A percentile compares a stretch with the other conserved stretches of the same genome.
Conservation (phyloP, 2,329 filamentous ascomycete species). For the Aspergillus japonicus region DNA sequence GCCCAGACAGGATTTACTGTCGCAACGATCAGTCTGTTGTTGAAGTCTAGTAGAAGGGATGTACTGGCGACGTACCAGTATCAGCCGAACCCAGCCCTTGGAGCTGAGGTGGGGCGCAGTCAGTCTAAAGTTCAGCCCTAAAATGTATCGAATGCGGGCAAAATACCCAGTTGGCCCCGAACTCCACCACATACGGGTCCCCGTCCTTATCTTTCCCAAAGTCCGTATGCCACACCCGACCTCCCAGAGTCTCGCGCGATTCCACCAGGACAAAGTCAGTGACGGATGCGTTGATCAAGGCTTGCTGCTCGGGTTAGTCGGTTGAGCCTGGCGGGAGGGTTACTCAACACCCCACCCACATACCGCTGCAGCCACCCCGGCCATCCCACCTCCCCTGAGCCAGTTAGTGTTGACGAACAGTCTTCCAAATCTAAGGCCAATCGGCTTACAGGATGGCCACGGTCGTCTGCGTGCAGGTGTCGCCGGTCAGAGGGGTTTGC, state of each 20-base stretch:
- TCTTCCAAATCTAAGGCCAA: neutral
- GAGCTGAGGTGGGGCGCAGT: conserved; percentile 26
- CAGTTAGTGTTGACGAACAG: neutral
- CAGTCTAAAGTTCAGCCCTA: neutral
- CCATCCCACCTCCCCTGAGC: conserved; percentile 56
- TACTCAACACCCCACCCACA: conserved; percentile 12
- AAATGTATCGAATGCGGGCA: neutral
- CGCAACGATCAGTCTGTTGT: conserved; percentile 1
- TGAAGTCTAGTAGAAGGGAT: too few relatives aligned
- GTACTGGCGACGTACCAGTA: neutral
- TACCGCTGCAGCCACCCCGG: conserved; percentile 63
- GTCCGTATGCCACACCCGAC: conserved; percentile 57
- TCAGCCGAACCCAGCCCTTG: conserved; percentile 41
- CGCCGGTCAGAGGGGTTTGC: conserved; percentile 16
- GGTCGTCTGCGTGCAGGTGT: conserved; percentile 30
- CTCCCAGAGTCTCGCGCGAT: conserved; percentile 62
- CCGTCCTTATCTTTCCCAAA: conserved; percentile 57
- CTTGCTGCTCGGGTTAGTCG: conserved; percentile 46
- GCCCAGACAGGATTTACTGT: conserved; percentile 60
- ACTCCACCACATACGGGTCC: conserved; percentile 58
- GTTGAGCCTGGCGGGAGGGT: neutral
- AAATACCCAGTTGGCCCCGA: conserved; percentile 66
- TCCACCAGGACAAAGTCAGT: conserved; percentile 66
- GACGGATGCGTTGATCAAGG: conserved; percentile 60
- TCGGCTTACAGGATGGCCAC: conserved; percentile 35